These are phyloP conservation scores for Mrakia frigida DNA, from an alignment of 768 basidiomycete species.

Conservation along the genomic window DNA sequence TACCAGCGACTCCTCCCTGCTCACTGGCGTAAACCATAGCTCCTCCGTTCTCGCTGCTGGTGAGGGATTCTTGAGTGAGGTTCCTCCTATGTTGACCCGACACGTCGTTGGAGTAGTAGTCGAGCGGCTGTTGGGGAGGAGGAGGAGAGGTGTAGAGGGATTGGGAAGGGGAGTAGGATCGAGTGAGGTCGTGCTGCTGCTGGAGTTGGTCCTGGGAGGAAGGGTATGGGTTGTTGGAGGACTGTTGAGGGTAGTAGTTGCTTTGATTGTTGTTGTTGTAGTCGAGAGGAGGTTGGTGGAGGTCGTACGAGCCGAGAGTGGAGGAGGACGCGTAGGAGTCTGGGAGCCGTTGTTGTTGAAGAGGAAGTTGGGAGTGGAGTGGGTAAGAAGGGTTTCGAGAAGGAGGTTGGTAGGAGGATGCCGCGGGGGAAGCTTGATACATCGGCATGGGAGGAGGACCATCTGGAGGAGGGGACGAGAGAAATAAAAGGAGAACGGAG, in stretches of 20 bases:
- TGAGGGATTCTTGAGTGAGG: neutral
- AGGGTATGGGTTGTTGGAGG: neutral
- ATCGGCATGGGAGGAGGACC: constrained; percentile 20
- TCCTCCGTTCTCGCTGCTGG: neutral
- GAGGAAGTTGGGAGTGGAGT: neutral
- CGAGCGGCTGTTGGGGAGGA: neutral
- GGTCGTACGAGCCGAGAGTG: constrained; percentile 10
- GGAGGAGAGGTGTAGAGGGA: constrained; percentile 19
- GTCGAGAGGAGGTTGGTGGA: constrained; percentile 10
- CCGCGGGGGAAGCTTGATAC: neutral
- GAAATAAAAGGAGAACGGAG: neutral
- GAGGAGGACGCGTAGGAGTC: constrained; percentile 11
- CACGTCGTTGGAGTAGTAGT: constrained; percentile 7
- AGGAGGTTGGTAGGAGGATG: neutral
- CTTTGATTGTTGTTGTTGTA: neutral
- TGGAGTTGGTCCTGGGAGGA: neutral
- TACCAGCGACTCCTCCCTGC: neutral
- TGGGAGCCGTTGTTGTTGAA: constrained; percentile 1
- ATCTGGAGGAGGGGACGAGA: neutral
- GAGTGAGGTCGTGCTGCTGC: neutral
- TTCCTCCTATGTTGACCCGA: neutral
- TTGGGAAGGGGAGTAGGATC: constrained; percentile 2
- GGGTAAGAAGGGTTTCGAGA: constrained; percentile 2
- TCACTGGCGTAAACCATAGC: constrained; percentile 10
- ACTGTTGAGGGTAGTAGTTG: constrained; percentile 2